These are phyloP conservation scores for Scenedesmus sp. DNA, from an alignment of 163 green algal species.

Conservation along the genomic window DNA sequence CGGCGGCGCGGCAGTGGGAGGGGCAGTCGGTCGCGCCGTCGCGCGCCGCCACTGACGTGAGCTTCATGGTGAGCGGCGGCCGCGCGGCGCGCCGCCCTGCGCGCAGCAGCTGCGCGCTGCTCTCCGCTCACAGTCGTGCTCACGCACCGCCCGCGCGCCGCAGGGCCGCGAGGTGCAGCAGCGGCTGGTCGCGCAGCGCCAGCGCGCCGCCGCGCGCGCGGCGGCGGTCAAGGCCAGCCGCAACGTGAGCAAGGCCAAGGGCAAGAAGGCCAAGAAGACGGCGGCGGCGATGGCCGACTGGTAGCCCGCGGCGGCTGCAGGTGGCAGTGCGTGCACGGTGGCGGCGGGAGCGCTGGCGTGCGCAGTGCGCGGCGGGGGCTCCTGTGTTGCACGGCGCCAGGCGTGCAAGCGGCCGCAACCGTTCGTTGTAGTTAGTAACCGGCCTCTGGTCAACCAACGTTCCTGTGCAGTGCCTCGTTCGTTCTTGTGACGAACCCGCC, in stretches of 20 bases:
- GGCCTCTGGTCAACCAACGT: no score
- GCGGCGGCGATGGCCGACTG: conserved; percentile 30
- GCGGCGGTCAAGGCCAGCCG: conserved; percentile 8
- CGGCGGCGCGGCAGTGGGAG: not conserved
- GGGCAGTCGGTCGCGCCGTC: not conserved
- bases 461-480: no score
- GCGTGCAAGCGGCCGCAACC: not conserved
- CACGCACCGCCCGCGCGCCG: not conserved
- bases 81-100: not conserved
- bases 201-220: conserved; percentile 43
- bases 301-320: not conserved
- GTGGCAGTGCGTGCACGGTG: not conserved
- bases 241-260: conserved; percentile 52
- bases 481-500: no score
- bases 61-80: conserved; percentile 15
- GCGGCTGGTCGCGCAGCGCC: conserved; percentile 56
- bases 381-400: not conserved
- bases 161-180: conserved; percentile 50
- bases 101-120: not conserved
- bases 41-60: conserved; percentile 4
- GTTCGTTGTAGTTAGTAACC: no score
- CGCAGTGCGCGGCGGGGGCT: not conserved
- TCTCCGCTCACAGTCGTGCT: not conserved
- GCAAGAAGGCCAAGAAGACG: conserved; percentile 22
- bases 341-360: not conserved